These are phyloP conservation scores for Carex parvula DNA, from an alignment of 176 grass and related monocot genomes.

Conservation along the genomic window DNA sequence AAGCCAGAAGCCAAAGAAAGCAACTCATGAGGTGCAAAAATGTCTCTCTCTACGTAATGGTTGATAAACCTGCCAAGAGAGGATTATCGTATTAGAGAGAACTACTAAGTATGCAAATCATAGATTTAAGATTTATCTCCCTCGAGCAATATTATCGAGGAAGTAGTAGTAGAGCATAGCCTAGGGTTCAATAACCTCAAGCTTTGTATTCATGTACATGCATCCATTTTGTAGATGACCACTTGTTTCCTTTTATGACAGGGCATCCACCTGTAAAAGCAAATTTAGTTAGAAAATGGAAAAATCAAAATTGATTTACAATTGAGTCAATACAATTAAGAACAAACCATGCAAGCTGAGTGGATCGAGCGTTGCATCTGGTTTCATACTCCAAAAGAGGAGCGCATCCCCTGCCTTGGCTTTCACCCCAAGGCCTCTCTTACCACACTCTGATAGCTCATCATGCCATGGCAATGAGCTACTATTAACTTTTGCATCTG, in stretches of 20 bases:
- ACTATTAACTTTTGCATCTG: conserved; percentile 69
- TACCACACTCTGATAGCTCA: conserved; percentile 79
- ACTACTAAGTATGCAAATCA: not conserved
- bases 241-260: conserved; percentile 90
- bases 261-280: conserved; percentile 66
- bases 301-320: not conserved
- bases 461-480: conserved; percentile 71
- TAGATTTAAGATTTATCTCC: not conserved
- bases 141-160: not conserved
- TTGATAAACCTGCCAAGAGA: conserved; percentile 21
- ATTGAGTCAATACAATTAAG: not conserved
- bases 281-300: not conserved
- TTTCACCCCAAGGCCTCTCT: conserved; percentile 60
- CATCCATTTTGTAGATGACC: conserved; percentile 97
- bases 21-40: conserved; percentile 11
- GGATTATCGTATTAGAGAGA: conserved; percentile 7
- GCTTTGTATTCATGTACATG: conserved; percentile 64
- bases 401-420: conserved; percentile 91
- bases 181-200: conserved; percentile 26
- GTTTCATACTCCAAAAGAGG: conserved; percentile 94
- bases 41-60: conserved; percentile 3
- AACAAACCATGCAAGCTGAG: conserved; percentile 91
- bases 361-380: conserved; percentile 73
- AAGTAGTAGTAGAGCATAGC: not conserved
- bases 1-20: not conserved